A percentile compares a stretch with the other conserved stretches of the same genome.
Conservation (phyloP, 177 flowering plant genomes). For the Vitis hybrid region DNA sequence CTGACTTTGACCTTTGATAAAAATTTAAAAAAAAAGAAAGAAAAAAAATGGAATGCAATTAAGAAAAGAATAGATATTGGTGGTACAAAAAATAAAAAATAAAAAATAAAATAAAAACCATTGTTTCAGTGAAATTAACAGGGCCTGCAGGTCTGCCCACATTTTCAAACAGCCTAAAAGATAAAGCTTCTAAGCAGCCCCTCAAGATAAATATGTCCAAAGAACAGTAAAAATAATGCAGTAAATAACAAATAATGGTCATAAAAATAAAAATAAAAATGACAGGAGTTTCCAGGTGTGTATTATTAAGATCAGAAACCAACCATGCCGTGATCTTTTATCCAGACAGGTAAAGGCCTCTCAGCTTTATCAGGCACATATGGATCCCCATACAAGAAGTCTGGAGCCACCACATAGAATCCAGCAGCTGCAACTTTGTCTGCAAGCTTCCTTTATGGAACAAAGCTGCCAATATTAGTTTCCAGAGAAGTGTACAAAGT, state of each 20-base stretch:
- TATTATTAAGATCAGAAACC: conserved; percentile 22
- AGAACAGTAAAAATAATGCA: too few species aligned
- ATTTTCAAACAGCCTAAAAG: too few species aligned
- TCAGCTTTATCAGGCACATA: conserved; percentile 32
- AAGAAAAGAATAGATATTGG: too few species aligned
- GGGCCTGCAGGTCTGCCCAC: too few species aligned
- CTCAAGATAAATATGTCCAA: too few species aligned
- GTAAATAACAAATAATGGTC: neutral
- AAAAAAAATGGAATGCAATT: too few species aligned
- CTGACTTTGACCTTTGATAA: too few species aligned
- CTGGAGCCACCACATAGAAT: conserved; percentile 80
- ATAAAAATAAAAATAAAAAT: neutral
- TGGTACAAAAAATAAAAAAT: too few species aligned
- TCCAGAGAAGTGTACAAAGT: neutral
- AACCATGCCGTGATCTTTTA: conserved; percentile 64
- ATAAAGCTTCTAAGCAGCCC: too few species aligned
- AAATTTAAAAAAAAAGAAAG: too few species aligned
- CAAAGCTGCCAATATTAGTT: conserved; percentile 5
- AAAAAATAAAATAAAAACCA: too few species aligned
- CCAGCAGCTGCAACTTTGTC: conserved; percentile 89
- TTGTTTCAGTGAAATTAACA: too few species aligned
- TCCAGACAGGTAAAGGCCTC: conserved; percentile 50
- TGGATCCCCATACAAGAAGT: conserved; percentile 80
- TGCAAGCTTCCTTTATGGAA: conserved; percentile 64
- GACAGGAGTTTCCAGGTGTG: neutral